phyloP scores from a whole-genome alignment of 2,329 filamentous ascomycete genomes.

The Clonostachys rhizophaga region DNA sequence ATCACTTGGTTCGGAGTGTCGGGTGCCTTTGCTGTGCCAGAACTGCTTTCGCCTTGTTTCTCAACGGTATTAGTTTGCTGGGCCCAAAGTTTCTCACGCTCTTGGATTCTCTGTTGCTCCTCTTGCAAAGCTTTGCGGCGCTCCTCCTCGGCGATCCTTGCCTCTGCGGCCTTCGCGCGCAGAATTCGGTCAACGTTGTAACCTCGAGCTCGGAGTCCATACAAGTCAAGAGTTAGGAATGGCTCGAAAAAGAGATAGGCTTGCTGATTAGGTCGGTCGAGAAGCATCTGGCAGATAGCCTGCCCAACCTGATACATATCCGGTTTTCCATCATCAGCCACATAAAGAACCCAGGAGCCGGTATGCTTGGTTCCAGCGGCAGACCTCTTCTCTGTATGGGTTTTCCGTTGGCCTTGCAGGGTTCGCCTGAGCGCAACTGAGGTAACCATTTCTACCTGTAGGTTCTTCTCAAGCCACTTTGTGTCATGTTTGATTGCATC shows the following conservation, averaged over 20 bases:
- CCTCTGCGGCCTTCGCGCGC: constrained; percentile 80
- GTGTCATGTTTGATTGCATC: constrained; percentile 82
- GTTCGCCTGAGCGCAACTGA: constrained; percentile 73
- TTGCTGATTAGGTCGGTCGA: constrained; percentile 80
- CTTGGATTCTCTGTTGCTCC: constrained; percentile 64
- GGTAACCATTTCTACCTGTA: constrained; percentile 73
- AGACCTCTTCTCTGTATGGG: constrained; percentile 69
- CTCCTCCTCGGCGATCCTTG: constrained; percentile 79
- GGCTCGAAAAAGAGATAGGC: constrained; percentile 89
- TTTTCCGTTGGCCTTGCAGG: constrained; percentile 65
- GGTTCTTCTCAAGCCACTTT: constrained; percentile 85
- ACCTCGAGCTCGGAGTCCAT: constrained; percentile 77
- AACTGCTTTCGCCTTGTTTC: constrained; percentile 20
- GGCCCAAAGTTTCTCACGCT: constrained; percentile 41
- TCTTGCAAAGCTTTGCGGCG: constrained; percentile 69
- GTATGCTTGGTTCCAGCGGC: constrained; percentile 58
- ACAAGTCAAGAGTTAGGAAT: constrained; percentile 79
- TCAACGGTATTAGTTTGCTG: constrained; percentile 5
- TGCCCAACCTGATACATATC: constrained; percentile 93
- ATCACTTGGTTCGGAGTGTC: constrained; percentile 47
- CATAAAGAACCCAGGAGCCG: constrained; percentile 64
- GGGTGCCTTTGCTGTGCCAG: constrained; percentile 29
- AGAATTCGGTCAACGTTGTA: constrained; percentile 97
- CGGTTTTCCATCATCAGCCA: constrained; percentile 62
- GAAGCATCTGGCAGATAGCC: constrained; percentile 74